Evolutionary conservation across 2,329 filamentous ascomycete species (phyloP), one percentile per base, ranked within the genome.

Genomic region (Chalaropsis ovoidea): DNA sequence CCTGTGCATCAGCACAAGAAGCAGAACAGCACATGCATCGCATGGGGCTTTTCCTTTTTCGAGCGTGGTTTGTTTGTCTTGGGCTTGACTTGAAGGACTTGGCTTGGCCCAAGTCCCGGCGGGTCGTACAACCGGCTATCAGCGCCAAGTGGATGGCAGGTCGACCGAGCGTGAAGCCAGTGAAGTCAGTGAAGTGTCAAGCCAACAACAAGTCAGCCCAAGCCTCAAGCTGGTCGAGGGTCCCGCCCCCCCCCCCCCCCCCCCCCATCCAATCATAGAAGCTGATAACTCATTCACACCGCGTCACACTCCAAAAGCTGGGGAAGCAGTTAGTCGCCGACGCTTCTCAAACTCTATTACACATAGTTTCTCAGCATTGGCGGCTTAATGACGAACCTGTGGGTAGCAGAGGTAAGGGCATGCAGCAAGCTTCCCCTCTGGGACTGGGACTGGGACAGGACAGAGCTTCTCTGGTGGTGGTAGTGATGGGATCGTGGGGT

Each of bases 311-410:
- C 43, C 61, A 43, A 64, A 47, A 64, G 35, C 49, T 64, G 63
- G 63, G 63, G 63, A 64, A 64, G 13, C 49, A 17, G 41, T 4
- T 13, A 8, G 13, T 8, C 35, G 35, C 41, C 15, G 39, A 39
- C 49, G 52, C 22, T n/a, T 35, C 17, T 8, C 24, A 49, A 60
- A 47, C 63, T 64, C 47, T 64, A 64, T 45, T 64, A 64, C 35
- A 64, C 5, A 58, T 64, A 58, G 52, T 45, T 60, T 64, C 42
- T 54, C 27, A 41, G 41, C 19, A 45, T n/a, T 39, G 43, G n/a
- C 1, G n/a, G 5, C 31, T 22, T 39, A 11, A 39, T 58, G 54
- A 39, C 54, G 27, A 58, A n/a, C 54, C 27, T 39, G 1, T n/a
- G 17, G n/a, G 54, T 19, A n/a, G 27, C 54, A 58, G 31, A 39